Evolutionary conservation across 192 early-diverging fungal genomes (phyloP).

Genomic region (Coemansia sp.): DNA sequence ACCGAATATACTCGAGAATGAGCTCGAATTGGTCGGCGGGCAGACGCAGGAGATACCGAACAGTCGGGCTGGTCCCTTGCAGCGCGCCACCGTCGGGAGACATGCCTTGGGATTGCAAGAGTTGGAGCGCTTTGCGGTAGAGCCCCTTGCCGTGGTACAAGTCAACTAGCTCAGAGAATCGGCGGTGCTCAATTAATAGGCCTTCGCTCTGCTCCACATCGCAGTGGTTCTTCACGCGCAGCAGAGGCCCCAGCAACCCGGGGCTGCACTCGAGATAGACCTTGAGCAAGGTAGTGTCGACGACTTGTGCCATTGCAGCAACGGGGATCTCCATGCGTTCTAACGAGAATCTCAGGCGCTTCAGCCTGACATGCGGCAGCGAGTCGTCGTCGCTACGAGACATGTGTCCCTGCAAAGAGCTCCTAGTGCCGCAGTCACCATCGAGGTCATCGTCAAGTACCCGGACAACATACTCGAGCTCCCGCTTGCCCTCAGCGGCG

Average conservation of each 20-base stretch:
- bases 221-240: conserved; percentile 86
- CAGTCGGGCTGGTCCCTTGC: conserved; percentile 62
- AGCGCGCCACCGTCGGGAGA: conserved; percentile 55
- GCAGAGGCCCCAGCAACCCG: conserved; percentile 82
- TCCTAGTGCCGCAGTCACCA: conserved; percentile 30
- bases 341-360: conserved; percentile 44
- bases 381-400: conserved; percentile 31
- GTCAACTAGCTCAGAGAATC: conserved; percentile 87
- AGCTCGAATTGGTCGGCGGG: conserved; percentile 75
- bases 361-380: conserved; percentile 40
- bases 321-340: conserved; percentile 45
- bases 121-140: conserved; percentile 85
- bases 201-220: conserved; percentile 80
- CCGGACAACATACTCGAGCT: conserved; percentile 41
- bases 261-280: conserved; percentile 86
- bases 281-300: conserved; percentile 90
- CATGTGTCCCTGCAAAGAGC: conserved; percentile 18
- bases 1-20: conserved; percentile 78
- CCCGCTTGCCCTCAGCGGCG: conserved; percentile 33
- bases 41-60: conserved; percentile 76
- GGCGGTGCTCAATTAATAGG: conserved; percentile 73
- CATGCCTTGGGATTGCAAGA: conserved; percentile 61
- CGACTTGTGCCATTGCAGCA: conserved; percentile 60
- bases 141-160: conserved; percentile 88
- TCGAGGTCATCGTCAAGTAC: conserved; percentile 35